Base-by-base conservation (phyloP, 345 rosid species). In the Corymbia maculata region DNA sequence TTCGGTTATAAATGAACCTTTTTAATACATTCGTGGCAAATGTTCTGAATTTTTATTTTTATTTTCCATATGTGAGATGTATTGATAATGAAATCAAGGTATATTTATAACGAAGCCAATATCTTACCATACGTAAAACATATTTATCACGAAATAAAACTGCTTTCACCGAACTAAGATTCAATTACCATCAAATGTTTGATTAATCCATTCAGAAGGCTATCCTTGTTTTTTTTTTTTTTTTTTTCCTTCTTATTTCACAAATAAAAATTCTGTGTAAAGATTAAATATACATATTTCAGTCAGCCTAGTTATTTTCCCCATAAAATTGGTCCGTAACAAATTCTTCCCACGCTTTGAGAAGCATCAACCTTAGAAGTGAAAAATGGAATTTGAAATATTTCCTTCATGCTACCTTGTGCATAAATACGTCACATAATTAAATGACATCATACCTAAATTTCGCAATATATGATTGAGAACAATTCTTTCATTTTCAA, bases 11-110 rank as follows among this genome's bases (percentile, higher is more conserved):
- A n/a, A n/a, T 28, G 19, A 64, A 9, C 19, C n/a, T 64, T 64
- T 7, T 2, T 1, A 6, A 36, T 19, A 64, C 75, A 30, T 9
- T 6, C 15, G 9, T 14, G 19, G 42, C 42, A 0, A 9, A 7
- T n/a, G 42, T n/a, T 64, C 19, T 6, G 75, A n/a, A 17, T 8
- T 19, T 16, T 13, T 30, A n/a, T n/a, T n/a, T n/a, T n/a, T n/a
- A n/a, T 32, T 75, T 75, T 36, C 9, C 26, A 4, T 5, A 68
- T 68, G 26, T 36, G 26, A 36, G 82, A 36, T 21, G 4, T 7
- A 57, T 17, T 36, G 26, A 36, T 17, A 1, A 36, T 36, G 47
- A 4, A 70, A 36, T 8, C 9, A 47, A 75, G 42, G 8, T 14
- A 61, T 61, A 28, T 12, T 28, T 28, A 61, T 12, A 28, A 26